These are phyloP conservation scores for Neodidymelliopsis sp. DNA, from an alignment of 2,329 filamentous ascomycete genomes.

Conservation along the genomic window DNA sequence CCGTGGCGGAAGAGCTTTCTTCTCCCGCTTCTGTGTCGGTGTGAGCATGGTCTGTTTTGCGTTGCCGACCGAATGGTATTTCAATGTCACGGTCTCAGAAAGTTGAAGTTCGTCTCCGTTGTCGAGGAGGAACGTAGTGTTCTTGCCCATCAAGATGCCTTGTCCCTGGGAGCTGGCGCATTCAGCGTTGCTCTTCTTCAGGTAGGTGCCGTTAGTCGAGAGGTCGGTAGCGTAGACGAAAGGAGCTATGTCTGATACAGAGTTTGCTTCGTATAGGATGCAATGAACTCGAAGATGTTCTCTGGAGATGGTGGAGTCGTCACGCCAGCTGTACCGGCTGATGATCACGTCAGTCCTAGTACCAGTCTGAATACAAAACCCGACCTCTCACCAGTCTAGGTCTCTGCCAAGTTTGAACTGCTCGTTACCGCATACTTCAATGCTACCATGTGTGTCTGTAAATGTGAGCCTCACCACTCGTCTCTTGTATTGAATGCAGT, in stretches of 20 bases:
- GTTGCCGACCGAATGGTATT: conserved; percentile 28
- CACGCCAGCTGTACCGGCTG: conserved; percentile 43
- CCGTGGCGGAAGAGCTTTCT: conserved; percentile 55
- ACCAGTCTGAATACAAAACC: neutral
- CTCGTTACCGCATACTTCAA: conserved; percentile 45
- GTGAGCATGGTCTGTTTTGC: conserved; percentile 26
- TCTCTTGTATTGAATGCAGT: too few relatives aligned
- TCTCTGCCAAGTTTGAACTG: conserved; percentile 48
- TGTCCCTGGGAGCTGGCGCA: conserved; percentile 30
- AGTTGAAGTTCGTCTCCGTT: conserved; percentile 52
- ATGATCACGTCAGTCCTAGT: neutral
- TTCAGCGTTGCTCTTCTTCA: conserved; percentile 41
- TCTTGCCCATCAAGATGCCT: conserved; percentile 42
- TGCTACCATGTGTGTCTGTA: conserved; percentile 34
- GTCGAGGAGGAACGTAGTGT: conserved; percentile 53
- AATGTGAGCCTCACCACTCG: conserved; percentile 34
- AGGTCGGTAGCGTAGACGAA: conserved; percentile 58
- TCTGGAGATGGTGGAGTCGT: conserved; percentile 51
- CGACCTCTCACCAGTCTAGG: conserved; percentile 38
- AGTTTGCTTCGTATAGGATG: conserved; percentile 54
- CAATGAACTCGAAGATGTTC: conserved; percentile 57
- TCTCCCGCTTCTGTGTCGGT: conserved; percentile 41
- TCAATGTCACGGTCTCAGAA: conserved; percentile 38
- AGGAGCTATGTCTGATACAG: conserved; percentile 47
- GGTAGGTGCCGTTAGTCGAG: conserved; percentile 53